Base-by-base conservation (phyloP, 306 rosid genomes). In the Oemleria cerasiformis region DNA sequence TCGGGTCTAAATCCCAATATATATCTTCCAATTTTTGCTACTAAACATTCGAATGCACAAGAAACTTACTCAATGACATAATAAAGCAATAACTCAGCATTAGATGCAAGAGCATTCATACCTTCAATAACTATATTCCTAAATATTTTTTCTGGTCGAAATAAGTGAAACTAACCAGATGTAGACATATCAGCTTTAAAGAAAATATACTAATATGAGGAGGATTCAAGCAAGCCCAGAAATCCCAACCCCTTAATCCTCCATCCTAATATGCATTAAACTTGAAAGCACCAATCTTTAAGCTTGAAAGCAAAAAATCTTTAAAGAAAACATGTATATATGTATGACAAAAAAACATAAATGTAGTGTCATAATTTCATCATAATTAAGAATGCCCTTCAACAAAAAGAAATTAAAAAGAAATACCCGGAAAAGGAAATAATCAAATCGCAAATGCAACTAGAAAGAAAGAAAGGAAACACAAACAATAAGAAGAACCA, bases 331-430 rank as follows among this genome's bases (percentile, higher is more conserved):
- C 36, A 30, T 30, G 2, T 30, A 1, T 1, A 30, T 1, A 30
- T 2, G 36, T 30, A 30, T 2, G 36, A 30, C 36, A 30, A 30
- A 11, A 21, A 38, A 38, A 9, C 16, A 65, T 9, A 67, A 13
- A 57, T 67, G 34, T 51, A 49, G 1, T 16, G 36, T 38, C 65
- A 76, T 43, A 58, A 14, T 16, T 36, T 36, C 65, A 76, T 43
- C 66, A 14, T 16, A 47, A 54, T 54, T 17, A 51, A 9, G 55
- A 43, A 40, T 7, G 63, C 64, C 36, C 36, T 30, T 4, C 36
- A 30, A 30, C 36, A 30, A 30, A 30, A 30, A 30, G 36, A 30
- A 30, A 30, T 30, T 30, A 30, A 30, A 30, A 30, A 30, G 36
- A 30, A 1, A 30, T 30, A 30, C 36, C 57, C 42, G 67, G 10